Conservation (phyloP, 2,329 filamentous ascomycete species). For the Exophiala bonariae region DNA sequence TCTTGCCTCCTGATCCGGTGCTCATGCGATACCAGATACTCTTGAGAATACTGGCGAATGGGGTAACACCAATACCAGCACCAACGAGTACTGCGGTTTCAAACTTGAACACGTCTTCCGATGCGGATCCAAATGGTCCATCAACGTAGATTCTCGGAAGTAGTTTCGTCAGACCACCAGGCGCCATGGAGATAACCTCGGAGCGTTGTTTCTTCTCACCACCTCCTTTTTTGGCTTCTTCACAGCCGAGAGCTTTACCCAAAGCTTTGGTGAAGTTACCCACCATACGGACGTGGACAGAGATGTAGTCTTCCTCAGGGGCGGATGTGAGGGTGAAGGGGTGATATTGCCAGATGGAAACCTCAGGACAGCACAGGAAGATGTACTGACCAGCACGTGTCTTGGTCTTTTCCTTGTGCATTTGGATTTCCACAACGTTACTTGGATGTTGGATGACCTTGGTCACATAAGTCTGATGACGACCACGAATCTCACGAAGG, state of each 20-base stretch:
- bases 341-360: constrained; percentile 86
- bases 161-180: constrained; percentile 61
- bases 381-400: constrained; percentile 79
- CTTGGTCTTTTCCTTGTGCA: constrained; percentile 85
- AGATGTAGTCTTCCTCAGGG: constrained; percentile 87
- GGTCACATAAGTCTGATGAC: constrained; percentile 81
- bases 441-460: constrained; percentile 89
- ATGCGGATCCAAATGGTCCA: constrained; percentile 81
- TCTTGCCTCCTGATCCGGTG: constrained; percentile 68
- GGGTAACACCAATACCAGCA: constrained; percentile 53
- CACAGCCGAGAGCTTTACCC: constrained; percentile 71
- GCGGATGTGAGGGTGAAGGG: constrained; percentile 84
- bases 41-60: constrained; percentile 62
- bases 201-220: constrained; percentile 37
- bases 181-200: constrained; percentile 67
- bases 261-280: constrained; percentile 76
- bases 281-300: constrained; percentile 79
- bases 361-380: constrained; percentile 81
- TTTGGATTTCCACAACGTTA: constrained; percentile 87
- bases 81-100: constrained; percentile 53
- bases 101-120: constrained; percentile 75
- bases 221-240: constrained; percentile 45
- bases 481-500: constrained; percentile 74
- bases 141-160: constrained; percentile 80
- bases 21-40: constrained; percentile 87